Percentiles rank a stretch among this genome's conserved stretches.
phyloP scores from a whole-genome alignment of 2,329 filamentous ascomycete genomes.

The Penicillium sp. region DNA sequence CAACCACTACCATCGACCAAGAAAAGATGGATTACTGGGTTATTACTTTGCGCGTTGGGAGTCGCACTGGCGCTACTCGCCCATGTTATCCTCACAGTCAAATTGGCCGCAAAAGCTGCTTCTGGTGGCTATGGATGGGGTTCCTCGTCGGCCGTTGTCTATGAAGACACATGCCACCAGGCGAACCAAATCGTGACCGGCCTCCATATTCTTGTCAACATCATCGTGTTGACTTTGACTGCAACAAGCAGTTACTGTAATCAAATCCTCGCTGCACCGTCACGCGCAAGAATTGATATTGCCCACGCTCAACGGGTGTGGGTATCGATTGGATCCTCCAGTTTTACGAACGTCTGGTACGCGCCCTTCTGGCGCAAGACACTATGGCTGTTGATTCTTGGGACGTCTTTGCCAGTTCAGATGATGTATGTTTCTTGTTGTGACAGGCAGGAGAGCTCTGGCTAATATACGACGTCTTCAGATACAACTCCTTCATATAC shows the following conservation, averaged over 20 bases:
- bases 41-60: not conserved
- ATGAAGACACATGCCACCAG: not conserved
- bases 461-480: not conserved
- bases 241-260: constrained; percentile 5
- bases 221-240: not conserved
- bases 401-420: not conserved
- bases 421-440: not conserved
- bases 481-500: constrained; percentile 1
- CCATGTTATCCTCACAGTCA: not conserved
- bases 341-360: not conserved
- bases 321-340: constrained; percentile 1
- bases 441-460: not conserved
- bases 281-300: not conserved
- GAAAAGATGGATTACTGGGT: not conserved
- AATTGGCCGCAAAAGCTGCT: not conserved
- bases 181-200: not conserved
- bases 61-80: not conserved
- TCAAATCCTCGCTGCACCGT: not conserved
- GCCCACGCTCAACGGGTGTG: not conserved
- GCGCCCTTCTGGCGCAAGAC: not conserved
- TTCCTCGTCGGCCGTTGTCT: not conserved
- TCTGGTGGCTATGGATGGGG: not conserved
- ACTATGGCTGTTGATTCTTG: not conserved
- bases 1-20: not conserved
- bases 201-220: not conserved